phyloP scores from a whole-genome alignment of 1,284 basidiomycete genomes.

The Marasmius tenuissimus region DNA sequence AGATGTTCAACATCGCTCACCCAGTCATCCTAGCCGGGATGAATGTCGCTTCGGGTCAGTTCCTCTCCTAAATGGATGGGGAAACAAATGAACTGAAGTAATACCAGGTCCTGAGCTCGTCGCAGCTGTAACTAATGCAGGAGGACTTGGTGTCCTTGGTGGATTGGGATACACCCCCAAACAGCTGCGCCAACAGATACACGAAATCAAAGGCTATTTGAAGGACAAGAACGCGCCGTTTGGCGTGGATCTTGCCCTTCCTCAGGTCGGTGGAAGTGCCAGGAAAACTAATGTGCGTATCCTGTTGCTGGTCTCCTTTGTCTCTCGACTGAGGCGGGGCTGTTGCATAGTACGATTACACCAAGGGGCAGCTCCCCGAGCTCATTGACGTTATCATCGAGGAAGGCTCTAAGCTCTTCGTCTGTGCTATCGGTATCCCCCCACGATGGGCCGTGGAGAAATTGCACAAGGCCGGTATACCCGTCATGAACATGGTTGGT shows the following conservation, averaged over 20 bases:
- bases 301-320: not conserved
- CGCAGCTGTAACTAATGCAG: constrained; percentile 86
- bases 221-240: constrained; percentile 76
- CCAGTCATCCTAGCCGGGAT: constrained; percentile 1
- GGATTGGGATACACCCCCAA: constrained; percentile 82
- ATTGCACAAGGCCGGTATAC: constrained; percentile 79
- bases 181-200: constrained; percentile 73
- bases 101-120: constrained; percentile 82
- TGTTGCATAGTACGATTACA: constrained; percentile 67
- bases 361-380: constrained; percentile 74
- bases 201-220: constrained; percentile 68
- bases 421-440: constrained; percentile 85
- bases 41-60: not conserved
- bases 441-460: constrained; percentile 75
- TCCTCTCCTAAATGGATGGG: too few relatives aligned
- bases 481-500: constrained; percentile 91
- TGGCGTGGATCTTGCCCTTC: constrained; percentile 84
- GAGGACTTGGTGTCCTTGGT: constrained; percentile 86
- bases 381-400: constrained; percentile 87
- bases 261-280: constrained; percentile 78
- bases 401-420: constrained; percentile 80
- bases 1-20: not conserved
- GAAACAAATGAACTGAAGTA: not conserved
- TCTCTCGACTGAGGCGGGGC: not conserved
- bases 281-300: constrained; percentile 81